Evolutionary conservation across 441 rosid genomes (phyloP).

Genomic region (Populus hybrid): DNA sequence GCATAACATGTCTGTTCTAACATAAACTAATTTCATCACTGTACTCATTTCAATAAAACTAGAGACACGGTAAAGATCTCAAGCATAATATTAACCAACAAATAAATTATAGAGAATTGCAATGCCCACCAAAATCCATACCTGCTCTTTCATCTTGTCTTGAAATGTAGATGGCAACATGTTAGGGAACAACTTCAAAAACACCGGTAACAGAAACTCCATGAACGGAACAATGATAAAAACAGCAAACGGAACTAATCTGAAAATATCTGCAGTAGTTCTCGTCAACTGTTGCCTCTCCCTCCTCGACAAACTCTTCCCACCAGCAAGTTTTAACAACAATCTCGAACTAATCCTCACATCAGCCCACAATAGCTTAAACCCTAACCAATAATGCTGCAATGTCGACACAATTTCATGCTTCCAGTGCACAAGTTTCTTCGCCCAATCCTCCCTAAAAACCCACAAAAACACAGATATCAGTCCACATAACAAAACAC

Average conservation of each 20-base stretch:
- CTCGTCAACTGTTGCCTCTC: conserved; percentile 86
- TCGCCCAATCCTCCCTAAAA: conserved; percentile 31
- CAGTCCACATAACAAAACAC: neutral
- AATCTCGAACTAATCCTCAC: conserved; percentile 78
- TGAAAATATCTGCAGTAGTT: conserved; percentile 81
- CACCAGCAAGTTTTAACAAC: conserved; percentile 69
- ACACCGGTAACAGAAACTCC: conserved; percentile 85
- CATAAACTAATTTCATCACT: neutral
- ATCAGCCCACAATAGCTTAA: conserved; percentile 89
- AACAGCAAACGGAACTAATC: conserved; percentile 77
- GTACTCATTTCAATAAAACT: neutral
- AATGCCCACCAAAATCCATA: conserved; percentile 72
- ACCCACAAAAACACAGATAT: conserved; percentile 14
- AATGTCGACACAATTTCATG: conserved; percentile 38
- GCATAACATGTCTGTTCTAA: neutral
- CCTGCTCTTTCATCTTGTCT: conserved; percentile 99
- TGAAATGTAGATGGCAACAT: conserved; percentile 98
- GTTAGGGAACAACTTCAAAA: conserved; percentile 83
- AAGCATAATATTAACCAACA: neutral
- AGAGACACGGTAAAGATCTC: neutral
- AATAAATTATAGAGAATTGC: neutral
- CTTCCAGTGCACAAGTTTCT: conserved; percentile 36
- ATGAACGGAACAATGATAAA: conserved; percentile 83
- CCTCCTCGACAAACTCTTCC: conserved; percentile 80
- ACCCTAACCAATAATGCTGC: conserved; percentile 90